Base-by-base conservation (phyloP, 2,329 filamentous ascomycete species). In the Ophiosphaerella korrae region DNA sequence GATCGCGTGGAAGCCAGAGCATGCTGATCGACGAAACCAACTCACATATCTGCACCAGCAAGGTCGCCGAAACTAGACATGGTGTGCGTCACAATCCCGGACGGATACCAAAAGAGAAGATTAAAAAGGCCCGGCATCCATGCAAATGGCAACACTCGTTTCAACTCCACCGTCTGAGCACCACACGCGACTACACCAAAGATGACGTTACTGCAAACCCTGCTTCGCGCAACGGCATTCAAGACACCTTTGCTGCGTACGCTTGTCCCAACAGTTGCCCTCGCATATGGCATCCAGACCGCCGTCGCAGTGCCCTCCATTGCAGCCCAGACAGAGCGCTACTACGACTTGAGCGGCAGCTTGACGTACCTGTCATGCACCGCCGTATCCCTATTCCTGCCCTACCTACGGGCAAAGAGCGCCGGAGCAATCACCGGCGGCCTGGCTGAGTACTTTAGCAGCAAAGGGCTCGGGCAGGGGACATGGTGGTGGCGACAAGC, bases 261-360 rank as follows among this genome's bases (percentile, higher is more conserved):
- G 1, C 73, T 87, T 8, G 76, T 88, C 2, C 87, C 86, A 2
- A 81, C 80, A 32, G 79, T 88, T 11, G 80, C 81, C 5, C 80
- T 86, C 8, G 85, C 85, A 2, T 85, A 85, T 59, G 82, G 82
- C 1, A 76, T 89, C 40, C 87, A 89, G 74, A 77, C 81, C 7
- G 83, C 80, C 35, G 82, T 84, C 6, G 86, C 84, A 4, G 67
- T 86, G 2, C 87, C 87, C 5, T 87, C 84, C 5, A 83, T 88
- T 53, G 56, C 80, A 23, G 75, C 77, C 29, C 80, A 84, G 62
- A 82, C 83, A 6, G 87, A 89, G 64, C 81, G 83, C 33, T 88
- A 87, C 76, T 89, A 87, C 68, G 87, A 89, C 66, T 70, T 87
- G 41, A 86, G 84, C 2, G 87, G 87, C 41, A 85, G 84, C 12